Conservation (phyloP, 768 basidiomycete genomes). For the Lentinus tigrinus region DNA sequence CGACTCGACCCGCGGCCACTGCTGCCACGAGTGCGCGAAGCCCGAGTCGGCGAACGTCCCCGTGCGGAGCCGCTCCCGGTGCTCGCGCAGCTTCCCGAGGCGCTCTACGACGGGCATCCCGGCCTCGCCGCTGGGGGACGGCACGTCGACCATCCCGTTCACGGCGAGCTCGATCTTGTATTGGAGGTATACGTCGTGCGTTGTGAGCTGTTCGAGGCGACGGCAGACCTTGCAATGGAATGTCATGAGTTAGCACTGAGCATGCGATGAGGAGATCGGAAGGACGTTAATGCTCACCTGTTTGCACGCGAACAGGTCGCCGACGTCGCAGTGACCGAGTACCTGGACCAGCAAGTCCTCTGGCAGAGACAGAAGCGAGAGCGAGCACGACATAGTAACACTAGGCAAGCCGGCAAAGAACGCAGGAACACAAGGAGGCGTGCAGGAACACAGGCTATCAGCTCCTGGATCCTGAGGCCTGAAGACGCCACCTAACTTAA, state of each 20-base stretch:
- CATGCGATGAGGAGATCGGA: no score
- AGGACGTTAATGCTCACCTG: slow-evolving; percentile 4
- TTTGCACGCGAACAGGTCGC: slow-evolving; percentile 7
- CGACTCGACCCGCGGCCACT: no score
- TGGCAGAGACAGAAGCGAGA: background rate
- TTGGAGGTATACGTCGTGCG: slow-evolving; percentile 5
- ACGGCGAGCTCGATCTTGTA: slow-evolving; percentile 30
- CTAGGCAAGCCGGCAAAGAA: background rate
- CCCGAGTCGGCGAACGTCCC: background rate
- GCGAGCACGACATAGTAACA: background rate
- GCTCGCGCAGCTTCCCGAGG: background rate
- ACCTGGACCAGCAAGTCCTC: background rate
- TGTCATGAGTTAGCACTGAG: background rate
- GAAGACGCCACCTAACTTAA: no score
- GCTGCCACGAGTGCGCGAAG: no score
- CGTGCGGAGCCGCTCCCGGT: background rate
- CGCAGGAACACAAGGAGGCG: no score
- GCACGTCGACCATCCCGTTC: slow-evolving; percentile 25
- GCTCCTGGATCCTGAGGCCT: no score
- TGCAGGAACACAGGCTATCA: no score
- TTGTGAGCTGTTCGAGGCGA: slow-evolving; percentile 4
- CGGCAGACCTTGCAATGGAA: slow-evolving; percentile 12
- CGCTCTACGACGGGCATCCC: slow-evolving; percentile 20
- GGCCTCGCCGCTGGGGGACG: background rate
- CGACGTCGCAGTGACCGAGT: background rate